phyloP scores from a whole-genome alignment of 495 filamentous ascomycete species.

The Penicillium angulare region DNA sequence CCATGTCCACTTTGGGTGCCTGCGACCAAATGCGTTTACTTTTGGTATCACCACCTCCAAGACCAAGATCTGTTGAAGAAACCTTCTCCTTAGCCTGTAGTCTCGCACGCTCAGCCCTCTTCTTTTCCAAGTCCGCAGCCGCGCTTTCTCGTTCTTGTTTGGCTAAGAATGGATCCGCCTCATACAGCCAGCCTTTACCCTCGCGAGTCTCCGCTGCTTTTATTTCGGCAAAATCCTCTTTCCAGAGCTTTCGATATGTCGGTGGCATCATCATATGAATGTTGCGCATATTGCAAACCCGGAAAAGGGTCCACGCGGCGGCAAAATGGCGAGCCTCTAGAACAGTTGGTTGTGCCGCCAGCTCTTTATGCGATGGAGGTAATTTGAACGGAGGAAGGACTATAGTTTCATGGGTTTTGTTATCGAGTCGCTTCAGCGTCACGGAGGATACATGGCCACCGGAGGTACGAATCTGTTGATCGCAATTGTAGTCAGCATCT shows the following conservation, averaged over 20 bases:
- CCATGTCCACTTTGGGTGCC: constrained; percentile 91
- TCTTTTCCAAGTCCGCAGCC: constrained; percentile 68
- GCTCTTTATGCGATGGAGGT: constrained; percentile 68
- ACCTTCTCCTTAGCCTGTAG: constrained; percentile 60
- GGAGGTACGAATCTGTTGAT: constrained; percentile 42
- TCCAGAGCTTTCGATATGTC: constrained; percentile 82
- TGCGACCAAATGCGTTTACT: constrained; percentile 71
- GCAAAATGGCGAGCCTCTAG: constrained; percentile 92
- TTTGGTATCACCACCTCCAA: constrained; percentile 32
- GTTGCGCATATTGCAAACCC: constrained; percentile 91
- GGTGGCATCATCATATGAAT: constrained; percentile 94
- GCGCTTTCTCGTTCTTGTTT: constrained; percentile 75
- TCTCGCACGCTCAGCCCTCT: constrained; percentile 59
- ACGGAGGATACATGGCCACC: constrained; percentile 77
- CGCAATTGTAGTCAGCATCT: neutral
- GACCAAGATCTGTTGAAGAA: constrained; percentile 43
- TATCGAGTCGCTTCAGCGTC: constrained; percentile 71
- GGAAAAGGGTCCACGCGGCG: constrained; percentile 84
- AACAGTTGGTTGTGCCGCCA: constrained; percentile 66
- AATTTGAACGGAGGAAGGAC: constrained; percentile 76
- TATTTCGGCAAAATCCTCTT: constrained; percentile 73
- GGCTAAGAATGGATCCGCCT: constrained; percentile 87
- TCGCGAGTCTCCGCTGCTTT: constrained; percentile 74
- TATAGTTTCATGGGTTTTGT: constrained; percentile 75
- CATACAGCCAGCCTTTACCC: constrained; percentile 88